phyloP scores from a whole-genome alignment of 225 moss, liverwort and hornwort species.

The Anthoceros angustus region DNA sequence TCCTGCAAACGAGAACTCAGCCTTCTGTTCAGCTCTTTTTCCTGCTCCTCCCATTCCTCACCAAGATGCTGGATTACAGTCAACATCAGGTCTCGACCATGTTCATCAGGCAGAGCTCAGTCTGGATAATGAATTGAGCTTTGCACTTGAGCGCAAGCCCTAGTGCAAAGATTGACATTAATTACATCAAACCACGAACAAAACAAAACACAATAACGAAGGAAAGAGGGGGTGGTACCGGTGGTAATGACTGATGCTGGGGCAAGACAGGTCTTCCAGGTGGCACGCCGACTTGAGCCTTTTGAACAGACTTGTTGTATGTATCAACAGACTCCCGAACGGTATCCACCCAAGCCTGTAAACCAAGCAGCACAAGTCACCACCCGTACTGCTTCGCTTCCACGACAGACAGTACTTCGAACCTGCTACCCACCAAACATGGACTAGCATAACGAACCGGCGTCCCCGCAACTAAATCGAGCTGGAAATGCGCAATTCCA shows the following conservation, averaged over 20 bases:
- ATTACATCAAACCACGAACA: background rate
- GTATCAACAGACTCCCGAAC: constrained; percentile 72
- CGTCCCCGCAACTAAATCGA: background rate
- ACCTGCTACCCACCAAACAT: background rate
- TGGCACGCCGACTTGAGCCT: constrained; percentile 64
- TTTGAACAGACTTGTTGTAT: constrained; percentile 71
- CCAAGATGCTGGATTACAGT: constrained; percentile 43
- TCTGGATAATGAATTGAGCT: background rate
- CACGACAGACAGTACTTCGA: background rate
- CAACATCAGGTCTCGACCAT: background rate
- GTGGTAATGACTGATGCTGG: constrained; percentile 59
- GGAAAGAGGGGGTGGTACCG: constrained; percentile 24
- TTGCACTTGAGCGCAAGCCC: background rate
- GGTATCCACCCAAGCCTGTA: constrained; percentile 73
- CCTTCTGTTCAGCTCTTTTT: constrained; percentile 67
- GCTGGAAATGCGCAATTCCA: background rate
- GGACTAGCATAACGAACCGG: background rate
- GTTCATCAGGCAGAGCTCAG: background rate
- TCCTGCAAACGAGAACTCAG: constrained; percentile 66
- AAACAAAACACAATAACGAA: background rate
- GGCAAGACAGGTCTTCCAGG: constrained; percentile 52
- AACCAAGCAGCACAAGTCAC: background rate
- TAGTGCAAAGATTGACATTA: too few species aligned
- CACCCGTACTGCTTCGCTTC: background rate
- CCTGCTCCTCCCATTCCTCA: constrained; percentile 95